These are phyloP conservation scores for Aureobasidium vineae DNA, from an alignment of 2,329 filamentous ascomycete genomes.

Conservation along the genomic window DNA sequence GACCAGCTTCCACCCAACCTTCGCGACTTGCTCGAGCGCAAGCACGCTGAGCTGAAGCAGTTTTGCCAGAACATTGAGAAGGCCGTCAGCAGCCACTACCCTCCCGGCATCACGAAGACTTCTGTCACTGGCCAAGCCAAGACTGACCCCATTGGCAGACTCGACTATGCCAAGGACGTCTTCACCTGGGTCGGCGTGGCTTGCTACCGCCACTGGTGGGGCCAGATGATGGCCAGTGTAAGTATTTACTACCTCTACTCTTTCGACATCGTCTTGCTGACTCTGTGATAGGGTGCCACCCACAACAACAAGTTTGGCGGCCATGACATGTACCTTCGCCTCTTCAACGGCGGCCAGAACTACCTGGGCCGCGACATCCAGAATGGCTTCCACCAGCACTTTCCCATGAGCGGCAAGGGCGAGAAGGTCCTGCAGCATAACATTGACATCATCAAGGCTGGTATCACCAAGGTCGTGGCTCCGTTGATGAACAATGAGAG, in stretches of 20 bases:
- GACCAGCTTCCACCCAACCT: slow-evolving; percentile 29
- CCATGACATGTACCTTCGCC: slow-evolving; percentile 45
- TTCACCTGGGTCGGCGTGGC: slow-evolving; percentile 51
- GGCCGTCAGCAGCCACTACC: slow-evolving; percentile 41
- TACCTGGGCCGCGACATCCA: slow-evolving; percentile 46
- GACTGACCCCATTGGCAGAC: slow-evolving; percentile 41
- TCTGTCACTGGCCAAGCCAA: slow-evolving; percentile 34
- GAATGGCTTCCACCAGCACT: slow-evolving; percentile 42
- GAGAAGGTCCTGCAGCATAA: slow-evolving; percentile 45
- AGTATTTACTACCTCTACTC: neutral
- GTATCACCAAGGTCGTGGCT: slow-evolving; percentile 44
- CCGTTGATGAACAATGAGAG: slow-evolving; percentile 43
- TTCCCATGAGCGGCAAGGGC: slow-evolving; percentile 47
- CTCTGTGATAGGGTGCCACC: slow-evolving; percentile 36
- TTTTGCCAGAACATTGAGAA: slow-evolving; percentile 35
- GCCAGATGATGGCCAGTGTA: slow-evolving; percentile 41
- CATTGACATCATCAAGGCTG: slow-evolving; percentile 45
- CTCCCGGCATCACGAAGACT: slow-evolving; percentile 33
- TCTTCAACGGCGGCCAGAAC: slow-evolving; percentile 43
- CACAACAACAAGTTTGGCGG: slow-evolving; percentile 42
- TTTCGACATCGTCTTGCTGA: neutral
- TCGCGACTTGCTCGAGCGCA: slow-evolving; percentile 17
- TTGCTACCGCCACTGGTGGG: slow-evolving; percentile 51
- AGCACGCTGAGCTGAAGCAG: slow-evolving; percentile 34
- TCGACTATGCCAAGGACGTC: slow-evolving; percentile 50